These are phyloP conservation scores for Fusarium euwallaceae DNA, from an alignment of 2,329 filamentous ascomycete genomes.

Conservation along the genomic window DNA sequence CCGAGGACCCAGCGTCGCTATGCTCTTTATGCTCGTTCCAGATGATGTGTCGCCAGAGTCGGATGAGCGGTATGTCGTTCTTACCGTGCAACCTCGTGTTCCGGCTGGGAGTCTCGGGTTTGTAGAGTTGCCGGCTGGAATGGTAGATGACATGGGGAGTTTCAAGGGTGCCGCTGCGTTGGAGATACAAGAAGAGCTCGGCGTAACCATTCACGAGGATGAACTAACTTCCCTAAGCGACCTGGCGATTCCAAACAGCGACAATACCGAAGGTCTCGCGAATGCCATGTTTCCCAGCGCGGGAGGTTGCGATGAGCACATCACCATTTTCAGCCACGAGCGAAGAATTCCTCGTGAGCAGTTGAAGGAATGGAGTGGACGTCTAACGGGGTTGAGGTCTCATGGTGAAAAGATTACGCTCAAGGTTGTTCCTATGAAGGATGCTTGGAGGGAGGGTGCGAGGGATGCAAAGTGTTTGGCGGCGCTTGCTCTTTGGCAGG, in stretches of 20 bases:
- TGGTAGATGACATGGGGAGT: constrained; percentile 67
- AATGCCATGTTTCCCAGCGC: constrained; percentile 69
- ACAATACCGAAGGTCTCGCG: constrained; percentile 53
- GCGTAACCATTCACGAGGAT: constrained; percentile 62
- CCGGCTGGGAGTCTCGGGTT: constrained; percentile 67
- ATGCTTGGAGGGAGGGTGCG: constrained; percentile 69
- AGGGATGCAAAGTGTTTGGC: constrained; percentile 71
- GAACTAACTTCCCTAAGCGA: constrained; percentile 67
- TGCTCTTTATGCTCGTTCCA: constrained; percentile 69
- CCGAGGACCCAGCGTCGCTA: constrained; percentile 71
- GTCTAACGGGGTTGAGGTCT: constrained; percentile 68
- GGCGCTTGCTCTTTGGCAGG: constrained; percentile 71
- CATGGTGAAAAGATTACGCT: constrained; percentile 73
- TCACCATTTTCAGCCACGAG: constrained; percentile 71
- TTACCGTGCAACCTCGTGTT: constrained; percentile 72
- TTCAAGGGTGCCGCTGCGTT: constrained; percentile 70
- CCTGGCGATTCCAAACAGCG: constrained; percentile 54
- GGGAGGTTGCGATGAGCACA: constrained; percentile 72
- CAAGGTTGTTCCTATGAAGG: constrained; percentile 67
- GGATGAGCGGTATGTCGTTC: constrained; percentile 67
- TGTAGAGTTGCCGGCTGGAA: constrained; percentile 69
- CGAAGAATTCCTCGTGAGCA: constrained; percentile 62
- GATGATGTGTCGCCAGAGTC: constrained; percentile 58
- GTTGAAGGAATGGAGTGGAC: constrained; percentile 68
- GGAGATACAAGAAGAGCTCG: constrained; percentile 73